Evolutionary conservation across 1,284 basidiomycete species (phyloP).

Genomic region (Rhodotorula sp.): DNA sequence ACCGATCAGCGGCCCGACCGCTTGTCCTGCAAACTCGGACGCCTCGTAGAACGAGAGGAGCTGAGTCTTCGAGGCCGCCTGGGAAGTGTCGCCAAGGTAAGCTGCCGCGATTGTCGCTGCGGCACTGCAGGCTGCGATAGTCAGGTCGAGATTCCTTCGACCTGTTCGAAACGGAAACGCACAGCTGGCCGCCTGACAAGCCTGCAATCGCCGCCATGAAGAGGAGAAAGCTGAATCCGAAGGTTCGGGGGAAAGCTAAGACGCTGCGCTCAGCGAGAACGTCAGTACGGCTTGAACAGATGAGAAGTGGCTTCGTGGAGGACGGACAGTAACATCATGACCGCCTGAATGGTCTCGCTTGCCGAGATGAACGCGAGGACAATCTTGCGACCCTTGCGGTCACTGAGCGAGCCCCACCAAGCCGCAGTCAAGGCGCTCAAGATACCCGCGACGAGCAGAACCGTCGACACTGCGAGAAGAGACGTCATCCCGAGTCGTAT

Average conservation of each 20-base stretch:
- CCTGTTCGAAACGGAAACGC: background rate
- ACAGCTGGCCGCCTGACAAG: constrained; percentile 18
- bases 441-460: constrained; percentile 12
- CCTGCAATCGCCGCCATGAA: constrained; percentile 16
- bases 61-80: constrained; percentile 14
- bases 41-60: constrained; percentile 22
- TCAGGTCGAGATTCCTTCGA: background rate
- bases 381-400: constrained; percentile 11
- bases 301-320: too few relatives aligned
- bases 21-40: constrained; percentile 16
- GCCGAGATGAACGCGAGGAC: constrained; percentile 15
- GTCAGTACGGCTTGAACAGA: background rate
- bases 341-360: constrained; percentile 11
- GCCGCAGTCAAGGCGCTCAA: constrained; percentile 18
- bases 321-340: constrained; percentile 15
- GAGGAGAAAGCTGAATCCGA: constrained; percentile 17
- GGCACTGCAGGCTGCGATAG: background rate
- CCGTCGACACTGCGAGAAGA: constrained; percentile 12
- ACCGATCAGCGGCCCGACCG: constrained; percentile 26
- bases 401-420: constrained; percentile 22
- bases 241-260: constrained; percentile 5
- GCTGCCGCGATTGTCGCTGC: constrained; percentile 13
- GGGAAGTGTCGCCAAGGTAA: constrained; percentile 29
- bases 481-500: too few relatives aligned
- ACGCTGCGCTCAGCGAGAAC: background rate